Conservation (phyloP, 2,329 filamentous ascomycete genomes). For the Sporothrix curviconia region DNA sequence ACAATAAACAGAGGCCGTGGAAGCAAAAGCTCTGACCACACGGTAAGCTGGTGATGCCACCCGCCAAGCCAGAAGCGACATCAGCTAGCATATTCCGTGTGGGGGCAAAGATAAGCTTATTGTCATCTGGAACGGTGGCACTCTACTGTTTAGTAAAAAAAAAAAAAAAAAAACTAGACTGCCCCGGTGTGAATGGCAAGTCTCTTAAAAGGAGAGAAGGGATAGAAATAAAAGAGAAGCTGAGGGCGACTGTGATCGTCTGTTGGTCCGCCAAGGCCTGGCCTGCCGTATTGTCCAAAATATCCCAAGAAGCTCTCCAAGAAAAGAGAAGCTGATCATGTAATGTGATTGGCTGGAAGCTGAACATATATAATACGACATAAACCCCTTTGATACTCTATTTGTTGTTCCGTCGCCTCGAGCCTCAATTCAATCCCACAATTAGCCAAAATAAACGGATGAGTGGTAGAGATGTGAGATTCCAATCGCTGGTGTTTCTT, state of each 20-base stretch:
- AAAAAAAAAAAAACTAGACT: background rate
- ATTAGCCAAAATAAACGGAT: slow-evolving; percentile 2
- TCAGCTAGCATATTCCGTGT: background rate
- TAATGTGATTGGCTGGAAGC: too few species aligned
- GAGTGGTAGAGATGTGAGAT: background rate
- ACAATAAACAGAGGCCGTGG: background rate
- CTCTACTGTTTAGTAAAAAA: too few species aligned
- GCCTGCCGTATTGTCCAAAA: too few species aligned
- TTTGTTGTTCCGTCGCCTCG: background rate
- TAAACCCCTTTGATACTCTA: too few species aligned
- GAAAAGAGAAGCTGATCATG: too few species aligned
- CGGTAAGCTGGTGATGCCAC: background rate
- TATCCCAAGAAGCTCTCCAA: too few species aligned
- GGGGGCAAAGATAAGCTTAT: slow-evolving; percentile 1
- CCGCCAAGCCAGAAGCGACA: background rate
- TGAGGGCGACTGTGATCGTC: too few species aligned
- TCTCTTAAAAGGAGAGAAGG: background rate
- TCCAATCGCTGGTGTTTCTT: background rate
- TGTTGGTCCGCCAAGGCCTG: background rate
- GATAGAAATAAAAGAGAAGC: background rate
- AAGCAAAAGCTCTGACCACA: background rate
- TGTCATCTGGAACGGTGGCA: too few species aligned
- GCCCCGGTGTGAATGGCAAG: background rate
- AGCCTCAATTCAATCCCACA: background rate
- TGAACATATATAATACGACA: too few species aligned